Base-by-base conservation (phyloP, 1,284 basidiomycete species). In the Cystobasidium pallidum region DNA sequence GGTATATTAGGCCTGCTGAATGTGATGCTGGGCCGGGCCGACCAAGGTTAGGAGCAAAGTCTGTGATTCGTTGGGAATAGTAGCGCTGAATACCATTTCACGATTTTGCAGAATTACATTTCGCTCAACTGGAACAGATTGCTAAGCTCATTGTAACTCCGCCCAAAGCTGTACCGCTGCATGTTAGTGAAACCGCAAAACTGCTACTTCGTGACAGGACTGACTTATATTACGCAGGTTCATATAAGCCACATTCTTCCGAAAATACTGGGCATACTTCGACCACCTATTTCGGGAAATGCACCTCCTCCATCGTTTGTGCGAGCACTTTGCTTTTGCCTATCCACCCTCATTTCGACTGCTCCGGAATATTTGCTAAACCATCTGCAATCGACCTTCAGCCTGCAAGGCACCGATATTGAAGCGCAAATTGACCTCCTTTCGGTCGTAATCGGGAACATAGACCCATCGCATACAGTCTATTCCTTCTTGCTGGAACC, bases 1-100 rank as follows among this genome's bases (percentile, higher is more conserved):
- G 78, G 78, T 19, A 74, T 78, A 0, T 70, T 75, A 1, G 65
- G 73, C 2, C 59, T 78, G 1, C 45, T 78, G 30, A 70, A 77
- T 45, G 72, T 78, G 11, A 74, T 78, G 21, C 47, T 77, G 30
- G 75, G 75, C 7, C 47, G 62, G 15, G 17, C 58, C 2, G 67
- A 74, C 11, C 59, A 52, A 30, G 58, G 66, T 68, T 41, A 55
- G 59, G n/a, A 3, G 4, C 43, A 8, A 17, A 11, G 4, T 15
- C 19, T 45, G 15, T 39, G 36, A 39, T 39, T 13, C 36, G 6
- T 39, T 6, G 36, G 36, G 36, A 39, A 39, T 7, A 13, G 36
- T 39, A 39, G 39, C 8, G 39, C 43, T 45, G 43, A 45, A 45
- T 17, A 61, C 11, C 3, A 8, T 24, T 26, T 19, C 8, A 2